Percentiles rank a stretch among this genome's conserved stretches.
phyloP scores from a whole-genome alignment of 208 protist species.

The Angomonas deanei region DNA sequence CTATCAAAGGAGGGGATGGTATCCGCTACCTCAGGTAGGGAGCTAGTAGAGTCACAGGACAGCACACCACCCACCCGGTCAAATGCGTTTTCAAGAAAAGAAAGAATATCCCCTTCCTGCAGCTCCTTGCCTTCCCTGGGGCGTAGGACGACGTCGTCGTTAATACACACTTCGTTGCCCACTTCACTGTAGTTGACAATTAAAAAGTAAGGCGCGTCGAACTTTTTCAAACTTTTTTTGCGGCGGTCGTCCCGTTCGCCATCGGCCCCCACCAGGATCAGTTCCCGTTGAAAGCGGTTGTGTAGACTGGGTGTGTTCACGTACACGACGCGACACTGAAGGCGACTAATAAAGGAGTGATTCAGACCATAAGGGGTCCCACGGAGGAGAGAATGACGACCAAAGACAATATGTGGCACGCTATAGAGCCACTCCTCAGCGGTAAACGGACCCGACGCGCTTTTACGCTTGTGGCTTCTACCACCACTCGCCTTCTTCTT shows the following conservation, averaged over 20 bases:
- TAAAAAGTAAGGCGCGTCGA: constrained; percentile 53
- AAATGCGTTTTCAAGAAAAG: constrained; percentile 76
- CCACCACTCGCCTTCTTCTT: not conserved
- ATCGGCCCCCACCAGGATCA: too few relatives aligned
- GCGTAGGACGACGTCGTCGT: constrained; percentile 19
- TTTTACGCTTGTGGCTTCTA: too few relatives aligned
- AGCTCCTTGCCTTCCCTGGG: constrained; percentile 32
- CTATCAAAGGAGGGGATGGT: too few relatives aligned
- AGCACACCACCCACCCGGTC: constrained; percentile 58
- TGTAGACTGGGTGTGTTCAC: constrained; percentile 21
- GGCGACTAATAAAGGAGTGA: constrained; percentile 54
- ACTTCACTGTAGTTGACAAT: constrained; percentile 54
- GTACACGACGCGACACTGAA: constrained; percentile 66
- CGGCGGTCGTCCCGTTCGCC: too few relatives aligned
- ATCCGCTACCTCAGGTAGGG: not conserved
- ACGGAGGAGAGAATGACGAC: constrained; percentile 53
- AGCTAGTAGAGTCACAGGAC: constrained; percentile 3
- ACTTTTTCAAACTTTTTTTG: too few relatives aligned
- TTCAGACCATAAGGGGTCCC: constrained; percentile 18
- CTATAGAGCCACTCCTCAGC: constrained; percentile 39
- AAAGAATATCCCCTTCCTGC: constrained; percentile 58
- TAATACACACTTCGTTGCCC: constrained; percentile 60
- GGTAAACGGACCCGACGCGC: not conserved
- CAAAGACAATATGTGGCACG: constrained; percentile 62
- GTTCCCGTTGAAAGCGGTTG: not conserved